Evolutionary conservation across 2,329 filamentous ascomycete species (phyloP), one percentile per base, ranked within the genome.

Genomic region (Cordyceps farinosa): DNA sequence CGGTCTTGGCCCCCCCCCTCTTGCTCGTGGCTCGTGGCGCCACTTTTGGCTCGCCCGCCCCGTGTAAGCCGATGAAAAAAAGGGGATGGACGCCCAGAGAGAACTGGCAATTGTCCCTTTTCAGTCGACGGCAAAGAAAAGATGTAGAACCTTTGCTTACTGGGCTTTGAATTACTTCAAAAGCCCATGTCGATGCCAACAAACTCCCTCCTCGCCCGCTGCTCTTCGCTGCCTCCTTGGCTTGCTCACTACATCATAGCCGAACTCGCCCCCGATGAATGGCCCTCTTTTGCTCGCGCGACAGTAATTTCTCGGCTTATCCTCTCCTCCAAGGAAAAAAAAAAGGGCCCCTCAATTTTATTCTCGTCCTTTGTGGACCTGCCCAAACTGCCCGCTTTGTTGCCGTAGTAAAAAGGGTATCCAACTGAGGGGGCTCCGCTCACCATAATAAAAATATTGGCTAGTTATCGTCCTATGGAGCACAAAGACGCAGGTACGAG

Each of bases 271-370:
- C 47, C 34, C 52, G 52, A 55, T 55, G 3, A 22, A 13, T 36
- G 29, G 5, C 51, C 51, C 6, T 54, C 32, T 40, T 22, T 42
- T 8, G 36, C 52, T 42, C 52, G 15, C 36, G 15, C 11, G 27
- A 52, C 55, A 45, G 36, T 30, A 52, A 61, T 61, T 61, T 61
- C 58, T 27, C 58, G n/a, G 58, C 58, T 52, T 61, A 52, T 38
- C 29, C 8, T 51, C 30, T 22, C 10, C 9, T 27, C 30, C 45
- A n/a, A 40, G n/a, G 22, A 32, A 53, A 53, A 40, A 34, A n/a
- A 30, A 6, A 34, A 11, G 36, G 36, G 58, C 44, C 58, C 58
- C 58, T 45, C 58, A 40, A 36, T 53, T 60, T 58, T 45, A 36
- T 53, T 38, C 27, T 61, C 27, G 38, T 44, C 38, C n/a, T 42